A percentile compares a stretch with the other conserved stretches of the same genome.
phyloP scores from a whole-genome alignment of 768 basidiomycete species.

The Zangia roseola region DNA sequence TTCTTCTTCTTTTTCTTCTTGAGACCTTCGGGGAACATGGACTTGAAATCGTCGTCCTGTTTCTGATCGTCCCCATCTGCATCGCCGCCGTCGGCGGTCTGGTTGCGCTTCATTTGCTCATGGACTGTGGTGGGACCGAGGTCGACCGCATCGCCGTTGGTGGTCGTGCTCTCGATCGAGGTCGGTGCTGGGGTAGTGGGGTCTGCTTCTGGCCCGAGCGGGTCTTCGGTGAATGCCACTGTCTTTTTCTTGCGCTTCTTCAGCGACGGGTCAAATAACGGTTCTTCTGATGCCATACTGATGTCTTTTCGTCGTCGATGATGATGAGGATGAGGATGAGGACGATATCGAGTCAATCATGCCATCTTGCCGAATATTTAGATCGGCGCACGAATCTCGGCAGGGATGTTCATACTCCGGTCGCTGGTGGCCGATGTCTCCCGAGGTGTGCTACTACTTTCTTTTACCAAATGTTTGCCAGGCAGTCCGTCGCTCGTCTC shows the following conservation, averaged over 20 bases:
- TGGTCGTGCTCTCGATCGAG: constrained; percentile 65
- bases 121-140: constrained; percentile 74
- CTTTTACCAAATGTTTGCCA: constrained; percentile 44
- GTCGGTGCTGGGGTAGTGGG: constrained; percentile 77
- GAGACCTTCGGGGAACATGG: constrained; percentile 78
- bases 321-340: constrained; percentile 12
- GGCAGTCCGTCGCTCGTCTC: constrained; percentile 46
- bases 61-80: constrained; percentile 42
- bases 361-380: constrained; percentile 26
- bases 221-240: constrained; percentile 83
- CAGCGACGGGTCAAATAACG: constrained; percentile 78
- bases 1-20: constrained; percentile 96
- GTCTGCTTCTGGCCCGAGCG: constrained; percentile 77
- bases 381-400: constrained; percentile 23
- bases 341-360: constrained; percentile 11
- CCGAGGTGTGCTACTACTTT: constrained; percentile 16
- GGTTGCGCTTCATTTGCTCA: constrained; percentile 62
- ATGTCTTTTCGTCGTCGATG: constrained; percentile 16
- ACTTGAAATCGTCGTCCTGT: constrained; percentile 74
- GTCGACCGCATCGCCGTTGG: constrained; percentile 72
- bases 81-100: constrained; percentile 38
- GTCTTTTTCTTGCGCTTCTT: constrained; percentile 88
- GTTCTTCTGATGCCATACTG: constrained; percentile 64
- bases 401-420: constrained; percentile 20
- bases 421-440: constrained; percentile 40